Base-by-base conservation (phyloP, 352 stramenopile species). In the Pythium dissotocum region DNA sequence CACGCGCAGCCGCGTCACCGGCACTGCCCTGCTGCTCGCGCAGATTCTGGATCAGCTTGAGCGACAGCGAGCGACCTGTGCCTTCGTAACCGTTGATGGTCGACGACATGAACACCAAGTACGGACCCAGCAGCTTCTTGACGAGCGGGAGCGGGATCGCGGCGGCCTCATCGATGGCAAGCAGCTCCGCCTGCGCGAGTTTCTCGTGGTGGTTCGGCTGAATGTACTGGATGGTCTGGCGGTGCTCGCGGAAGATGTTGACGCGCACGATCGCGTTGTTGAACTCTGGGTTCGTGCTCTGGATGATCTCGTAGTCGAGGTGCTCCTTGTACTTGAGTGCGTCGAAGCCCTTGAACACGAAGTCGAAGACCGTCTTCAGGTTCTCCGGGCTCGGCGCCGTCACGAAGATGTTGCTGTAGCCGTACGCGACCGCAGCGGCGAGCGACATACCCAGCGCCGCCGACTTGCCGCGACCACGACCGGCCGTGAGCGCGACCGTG, bases 1-100 rank as follows among this genome's bases (percentile, higher is more conserved):
- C 85, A 33, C 80, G 75, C 16, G 78, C 75, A 2, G 76, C 83
- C 24, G 78, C 85, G 30, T 89, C 77, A 33, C 83, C 82, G n/a
- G 84, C 82, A 57, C 73, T 82, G 35, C 89, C 90, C 69, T 98
- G 97, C 63, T 95, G 80, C 63, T 99, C 91, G 16, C 98, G 87
- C 32, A 99, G 83, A 77, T 99, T 98, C 59, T 99, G 97, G 66
- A 99, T 93, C 13, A 99, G 86, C 83, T 99, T 99, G 33, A 99
- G 85, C 65, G 97, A 99, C 18, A 99, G 80, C 58, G 97, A 98
- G 53, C 98, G 79, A 26, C 98, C 98, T 5, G 98, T 99, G 52
- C 98, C 98, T 90, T 99, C 98, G 77, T 99, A 99, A 38, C 98
- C 98, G 78, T 99, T 99, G 52, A 99, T 96, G 4, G 98, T 99